Evolutionary conservation across 1,139 yeast genomes (phyloP), one percentile per base, ranked within the genome.

Genomic region (Yamadazyma diospyri): DNA sequence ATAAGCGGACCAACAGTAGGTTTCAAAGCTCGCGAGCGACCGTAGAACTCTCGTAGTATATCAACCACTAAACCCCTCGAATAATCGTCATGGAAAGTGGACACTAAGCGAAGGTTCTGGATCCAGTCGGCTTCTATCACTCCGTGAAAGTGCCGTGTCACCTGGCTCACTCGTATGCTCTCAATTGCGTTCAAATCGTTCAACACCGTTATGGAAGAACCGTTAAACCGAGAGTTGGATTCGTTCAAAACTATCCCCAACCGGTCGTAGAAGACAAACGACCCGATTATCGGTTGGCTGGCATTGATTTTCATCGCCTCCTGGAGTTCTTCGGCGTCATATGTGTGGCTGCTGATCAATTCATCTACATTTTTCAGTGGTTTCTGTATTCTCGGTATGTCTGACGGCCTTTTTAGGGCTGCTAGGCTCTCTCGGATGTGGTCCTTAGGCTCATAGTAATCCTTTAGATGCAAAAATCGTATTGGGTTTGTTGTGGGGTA

Each of bases 241-340:
- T 46, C 55, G 29, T 53, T 42, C 2, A 68, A 19, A 2, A 69
- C 72, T 1, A 65, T 39, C 0, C 73, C 74, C 23, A 62, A 38
- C 2, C 32, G 33, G 3, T 41, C 34, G 36, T 54, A 57, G 37
- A 64, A 69, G 1, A 68, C 55, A 2, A 68, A 35, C 1, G 71
- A 61, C 0, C 75, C 75, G 4, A 42, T 34, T 1, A 32, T 34
- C 0, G 69, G 67, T 9, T 47, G 40, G 5, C 25, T 34, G 10
- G 38, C 37, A 8, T 19, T 18, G 12, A 15, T 16, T 8, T 8
- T 7, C 4, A 27, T 14, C 6, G 22, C 15, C n/a, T 27, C 30
- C 5, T 20, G 12, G 4, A 27, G 16, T 3, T 6, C 7, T 14
- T 27, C 23, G 11, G 11, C 11, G 15, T 27, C 30, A 11, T 27